Base-by-base conservation (phyloP, 1,284 basidiomycete species). In the Tetrapyrgos nigripes region DNA sequence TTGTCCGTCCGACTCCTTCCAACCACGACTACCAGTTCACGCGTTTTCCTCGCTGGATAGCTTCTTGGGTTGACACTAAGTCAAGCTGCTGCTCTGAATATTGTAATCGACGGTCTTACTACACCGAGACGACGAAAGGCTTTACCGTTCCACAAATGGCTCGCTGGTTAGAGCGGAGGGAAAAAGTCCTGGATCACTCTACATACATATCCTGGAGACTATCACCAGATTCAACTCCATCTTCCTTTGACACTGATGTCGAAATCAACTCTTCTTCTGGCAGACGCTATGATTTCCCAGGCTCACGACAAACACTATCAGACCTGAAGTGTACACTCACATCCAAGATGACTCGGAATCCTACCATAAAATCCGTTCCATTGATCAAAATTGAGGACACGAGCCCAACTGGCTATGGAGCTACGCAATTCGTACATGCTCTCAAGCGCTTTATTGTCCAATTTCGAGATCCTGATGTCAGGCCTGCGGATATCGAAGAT, bases 101-200 rank as follows among this genome's bases (percentile, higher is more conserved):
- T n/a, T n/a, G n/a, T n/a, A n/a, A n/a, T n/a, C n/a, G n/a, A n/a
- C n/a, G n/a, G n/a, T n/a, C n/a, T n/a, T n/a, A n/a, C n/a, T n/a
- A n/a, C n/a, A n/a, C n/a, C n/a, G n/a, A n/a, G n/a, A n/a, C n/a
- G n/a, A n/a, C n/a, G n/a, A n/a, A n/a, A n/a, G n/a, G n/a, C n/a
- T n/a, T n/a, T n/a, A n/a, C n/a, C n/a, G n/a, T n/a, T 23, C 26
- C 56, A 11, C 78, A 77, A 68, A 80, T 79, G 70, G 73, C 62
- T 21, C 64, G 17, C 63, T 75, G 49, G 67, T 62, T 46, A 64
- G 70, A 31, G 26, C 58, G 9, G 45, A 60, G 11, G 27, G 54
- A 17, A 52, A 59, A 13, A 65, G 62, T 5, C 35, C 17, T 13
- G 26, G 44, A 4, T 50, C 55, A 5, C 27, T 57, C 68, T 2